Conservation (phyloP, 2,329 filamentous ascomycete genomes). For the Cladosporium sp. region DNA sequence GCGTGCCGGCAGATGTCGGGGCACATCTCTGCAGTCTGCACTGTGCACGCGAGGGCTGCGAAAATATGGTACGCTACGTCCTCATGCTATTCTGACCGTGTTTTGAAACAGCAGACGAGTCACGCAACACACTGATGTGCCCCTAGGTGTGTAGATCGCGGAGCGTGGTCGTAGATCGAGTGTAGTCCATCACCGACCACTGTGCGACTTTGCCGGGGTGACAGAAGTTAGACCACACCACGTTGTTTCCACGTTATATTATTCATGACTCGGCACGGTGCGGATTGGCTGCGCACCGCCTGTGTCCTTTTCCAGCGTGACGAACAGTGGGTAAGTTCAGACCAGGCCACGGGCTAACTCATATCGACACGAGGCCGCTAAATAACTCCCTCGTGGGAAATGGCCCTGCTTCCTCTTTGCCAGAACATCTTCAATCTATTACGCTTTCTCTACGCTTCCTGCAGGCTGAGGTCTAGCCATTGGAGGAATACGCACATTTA, state of each 20-base stretch:
- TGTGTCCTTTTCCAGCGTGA: not conserved
- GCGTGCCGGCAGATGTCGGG: constrained; percentile 1
- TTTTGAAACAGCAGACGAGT: not conserved
- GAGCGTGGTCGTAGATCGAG: not conserved
- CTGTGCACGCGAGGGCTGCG: not conserved
- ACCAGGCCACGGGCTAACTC: not conserved
- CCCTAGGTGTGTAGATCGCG: not conserved
- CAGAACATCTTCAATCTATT: not conserved
- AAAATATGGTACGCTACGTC: not conserved
- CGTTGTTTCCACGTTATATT: not conserved
- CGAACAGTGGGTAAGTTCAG: not conserved
- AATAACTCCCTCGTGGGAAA: not conserved
- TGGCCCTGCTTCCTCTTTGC: not conserved
- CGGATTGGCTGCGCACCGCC: not conserved
- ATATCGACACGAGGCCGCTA: not conserved
- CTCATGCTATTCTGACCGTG: not conserved
- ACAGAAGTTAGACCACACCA: not conserved
- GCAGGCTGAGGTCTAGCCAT: not conserved
- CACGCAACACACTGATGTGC: not conserved
- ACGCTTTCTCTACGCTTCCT: constrained; percentile 1
- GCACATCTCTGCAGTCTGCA: not conserved
- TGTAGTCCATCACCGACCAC: not conserved
- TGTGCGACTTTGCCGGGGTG: not conserved
- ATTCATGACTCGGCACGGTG: not conserved
- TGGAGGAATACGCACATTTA: not conserved